Conservation (phyloP, 2,329 filamentous ascomycete genomes). For the Penicillium sp. region DNA sequence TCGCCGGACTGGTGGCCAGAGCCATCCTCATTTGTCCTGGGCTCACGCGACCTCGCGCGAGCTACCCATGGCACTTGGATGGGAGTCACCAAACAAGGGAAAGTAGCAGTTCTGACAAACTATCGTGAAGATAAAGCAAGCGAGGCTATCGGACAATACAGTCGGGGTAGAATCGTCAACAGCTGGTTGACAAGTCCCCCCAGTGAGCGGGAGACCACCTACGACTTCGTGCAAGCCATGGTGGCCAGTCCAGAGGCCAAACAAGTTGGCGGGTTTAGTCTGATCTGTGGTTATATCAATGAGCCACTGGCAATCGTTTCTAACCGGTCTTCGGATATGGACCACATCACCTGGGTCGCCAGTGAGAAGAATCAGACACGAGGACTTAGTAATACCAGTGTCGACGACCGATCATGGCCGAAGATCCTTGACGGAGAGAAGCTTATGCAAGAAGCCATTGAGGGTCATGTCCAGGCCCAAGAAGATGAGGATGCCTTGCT, state of each 20-base stretch:
- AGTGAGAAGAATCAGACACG: slow-evolving; percentile 55
- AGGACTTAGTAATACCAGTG: slow-evolving; percentile 65
- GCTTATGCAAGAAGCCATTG: slow-evolving; percentile 55
- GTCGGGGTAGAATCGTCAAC: slow-evolving; percentile 64
- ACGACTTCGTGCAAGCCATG: slow-evolving; percentile 58
- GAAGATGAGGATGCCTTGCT: slow-evolving; percentile 57
- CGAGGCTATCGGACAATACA: slow-evolving; percentile 52
- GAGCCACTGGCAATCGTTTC: slow-evolving; percentile 64
- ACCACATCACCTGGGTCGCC: slow-evolving; percentile 58
- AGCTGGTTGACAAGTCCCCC: slow-evolving; percentile 58
- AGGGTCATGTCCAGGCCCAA: slow-evolving; percentile 45
- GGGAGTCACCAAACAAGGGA: slow-evolving; percentile 63
- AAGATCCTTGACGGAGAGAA: slow-evolving; percentile 64
- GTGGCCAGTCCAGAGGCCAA: slow-evolving; percentile 59
- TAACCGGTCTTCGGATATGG: slow-evolving; percentile 60
- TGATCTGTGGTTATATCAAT: slow-evolving; percentile 62
- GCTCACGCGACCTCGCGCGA: slow-evolving; percentile 65
- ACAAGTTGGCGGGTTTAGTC: slow-evolving; percentile 66
- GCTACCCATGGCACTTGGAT: slow-evolving; percentile 67
- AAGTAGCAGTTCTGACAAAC: slow-evolving; percentile 67
- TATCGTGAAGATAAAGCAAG: slow-evolving; percentile 61
- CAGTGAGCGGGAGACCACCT: slow-evolving; percentile 45
- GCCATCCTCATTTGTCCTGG: slow-evolving; percentile 60
- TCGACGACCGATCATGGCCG: slow-evolving; percentile 63
- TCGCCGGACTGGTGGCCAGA: slow-evolving; percentile 63